Conservation (phyloP, 208 protist genomes). For the Angomonas deanei region DNA sequence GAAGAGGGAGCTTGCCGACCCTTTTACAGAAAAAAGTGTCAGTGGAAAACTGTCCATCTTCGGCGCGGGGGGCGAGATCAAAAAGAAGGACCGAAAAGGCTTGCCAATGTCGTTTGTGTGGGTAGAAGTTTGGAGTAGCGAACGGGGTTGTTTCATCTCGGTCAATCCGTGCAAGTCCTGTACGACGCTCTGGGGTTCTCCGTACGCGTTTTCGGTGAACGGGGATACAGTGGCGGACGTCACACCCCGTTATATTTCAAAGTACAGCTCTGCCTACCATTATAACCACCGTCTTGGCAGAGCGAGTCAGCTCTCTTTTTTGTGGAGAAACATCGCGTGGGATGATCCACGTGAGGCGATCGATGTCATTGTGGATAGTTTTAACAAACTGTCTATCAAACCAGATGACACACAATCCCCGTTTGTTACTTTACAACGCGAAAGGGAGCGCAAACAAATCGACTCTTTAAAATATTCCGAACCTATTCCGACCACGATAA, state of each 20-base stretch:
- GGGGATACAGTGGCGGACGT: conserved; percentile 67
- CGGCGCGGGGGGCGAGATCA: conserved; percentile 9
- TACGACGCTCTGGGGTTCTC: conserved; percentile 72
- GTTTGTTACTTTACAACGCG: conserved; percentile 19
- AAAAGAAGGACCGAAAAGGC: conserved; percentile 8
- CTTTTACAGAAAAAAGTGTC: background rate
- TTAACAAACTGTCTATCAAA: conserved; percentile 21
- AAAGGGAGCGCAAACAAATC: conserved; percentile 64
- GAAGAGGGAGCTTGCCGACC: conserved; percentile 6
- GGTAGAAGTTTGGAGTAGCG: conserved; percentile 83
- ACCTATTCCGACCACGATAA: conserved; percentile 75
- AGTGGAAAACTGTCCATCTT: conserved; percentile 37
- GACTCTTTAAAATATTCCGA: conserved; percentile 77
- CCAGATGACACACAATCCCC: conserved; percentile 14
- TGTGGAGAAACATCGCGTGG: conserved; percentile 74
- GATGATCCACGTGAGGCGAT: conserved; percentile 74
- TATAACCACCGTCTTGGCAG: conserved; percentile 53
- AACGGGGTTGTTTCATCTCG: conserved; percentile 71
- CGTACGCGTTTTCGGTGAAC: conserved; percentile 76
- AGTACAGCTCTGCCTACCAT: conserved; percentile 60
- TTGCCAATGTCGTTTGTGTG: conserved; percentile 77
- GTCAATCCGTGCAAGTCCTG: conserved; percentile 76
- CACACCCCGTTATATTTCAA: conserved; percentile 78
- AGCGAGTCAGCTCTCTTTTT: conserved; percentile 52
- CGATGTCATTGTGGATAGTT: conserved; percentile 60